Evolutionary conservation across 2,329 filamentous ascomycete species (phyloP).

Genomic region (Pyrenophora teres): DNA sequence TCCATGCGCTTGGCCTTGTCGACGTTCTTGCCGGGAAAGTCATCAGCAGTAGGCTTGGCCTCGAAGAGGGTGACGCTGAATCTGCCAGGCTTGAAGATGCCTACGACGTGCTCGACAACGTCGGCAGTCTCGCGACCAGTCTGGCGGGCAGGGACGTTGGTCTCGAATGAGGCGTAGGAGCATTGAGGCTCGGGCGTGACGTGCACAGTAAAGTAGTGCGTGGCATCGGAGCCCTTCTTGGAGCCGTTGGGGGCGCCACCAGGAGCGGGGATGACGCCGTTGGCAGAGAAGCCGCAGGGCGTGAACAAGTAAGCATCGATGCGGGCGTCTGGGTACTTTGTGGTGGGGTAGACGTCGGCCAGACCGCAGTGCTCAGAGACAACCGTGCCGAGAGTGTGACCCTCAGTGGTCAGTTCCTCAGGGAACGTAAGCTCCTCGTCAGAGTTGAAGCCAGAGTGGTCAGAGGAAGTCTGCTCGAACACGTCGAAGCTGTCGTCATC

Average conservation of each 20-base stretch:
- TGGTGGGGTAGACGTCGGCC: constrained; percentile 82
- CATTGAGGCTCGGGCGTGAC: constrained; percentile 97
- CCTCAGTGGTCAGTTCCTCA: constrained; percentile 85
- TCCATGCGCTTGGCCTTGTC: constrained; percentile 66
- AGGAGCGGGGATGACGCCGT: constrained; percentile 87
- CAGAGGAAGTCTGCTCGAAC: constrained; percentile 74
- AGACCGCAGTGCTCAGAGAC: constrained; percentile 90
- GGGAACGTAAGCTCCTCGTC: constrained; percentile 64
- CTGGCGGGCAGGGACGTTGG: constrained; percentile 90
- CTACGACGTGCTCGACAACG: constrained; percentile 89
- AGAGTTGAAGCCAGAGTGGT: constrained; percentile 62
- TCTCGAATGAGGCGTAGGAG: constrained; percentile 98
- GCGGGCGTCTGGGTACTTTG: constrained; percentile 86
- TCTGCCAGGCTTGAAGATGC: constrained; percentile 95
- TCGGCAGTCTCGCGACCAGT: constrained; percentile 86
- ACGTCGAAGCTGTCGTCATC: constrained; percentile 76
- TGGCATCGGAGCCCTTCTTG: constrained; percentile 47
- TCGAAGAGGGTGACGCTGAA: constrained; percentile 98
- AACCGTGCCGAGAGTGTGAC: constrained; percentile 88
- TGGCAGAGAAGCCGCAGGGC: constrained; percentile 95
- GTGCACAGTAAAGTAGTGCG: constrained; percentile 96
- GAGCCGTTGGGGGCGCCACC: constrained; percentile 52
- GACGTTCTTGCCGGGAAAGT: constrained; percentile 31
- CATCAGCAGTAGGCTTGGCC: constrained; percentile 67
- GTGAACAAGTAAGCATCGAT: constrained; percentile 97